A percentile compares a stretch with the other conserved stretches of the same genome.
phyloP scores from a whole-genome alignment of 139 green algal genomes.

The Pleodorina starrii region DNA sequence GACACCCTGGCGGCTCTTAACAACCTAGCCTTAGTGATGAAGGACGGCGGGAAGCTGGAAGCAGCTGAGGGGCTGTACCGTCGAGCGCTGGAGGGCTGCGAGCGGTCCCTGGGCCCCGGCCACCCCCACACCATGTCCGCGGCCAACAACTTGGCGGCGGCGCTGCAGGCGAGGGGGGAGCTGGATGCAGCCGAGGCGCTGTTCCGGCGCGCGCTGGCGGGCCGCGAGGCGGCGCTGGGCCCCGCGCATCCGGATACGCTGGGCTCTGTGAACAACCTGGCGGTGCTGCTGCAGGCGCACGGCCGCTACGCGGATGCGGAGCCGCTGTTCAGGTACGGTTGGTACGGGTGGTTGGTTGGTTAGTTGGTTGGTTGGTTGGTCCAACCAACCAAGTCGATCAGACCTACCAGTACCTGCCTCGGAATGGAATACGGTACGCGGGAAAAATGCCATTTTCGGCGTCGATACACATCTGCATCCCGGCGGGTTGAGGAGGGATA shows the following conservation, averaged over 20 bases:
- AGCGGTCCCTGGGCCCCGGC: neutral
- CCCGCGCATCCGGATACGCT: conserved; percentile 17
- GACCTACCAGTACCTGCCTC: neutral
- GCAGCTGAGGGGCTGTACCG: conserved; percentile 39
- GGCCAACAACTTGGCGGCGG: conserved; percentile 31
- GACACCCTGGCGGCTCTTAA: conserved; percentile 19
- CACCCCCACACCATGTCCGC: conserved; percentile 22
- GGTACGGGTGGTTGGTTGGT: neutral
- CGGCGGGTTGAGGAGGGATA: neutral
- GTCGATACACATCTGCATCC: neutral
- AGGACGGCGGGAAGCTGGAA: conserved; percentile 13
- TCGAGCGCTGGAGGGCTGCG: conserved; percentile 24
- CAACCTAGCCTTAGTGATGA: conserved; percentile 44
- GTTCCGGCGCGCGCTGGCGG: conserved; percentile 26
- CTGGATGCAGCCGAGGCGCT: conserved; percentile 32
- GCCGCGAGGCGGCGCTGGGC: conserved; percentile 17
- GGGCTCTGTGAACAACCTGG: conserved; percentile 39
- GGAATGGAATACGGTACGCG: neutral
- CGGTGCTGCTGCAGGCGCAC: conserved; percentile 37
- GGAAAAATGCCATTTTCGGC: neutral
- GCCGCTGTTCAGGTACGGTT: conserved; percentile 33
- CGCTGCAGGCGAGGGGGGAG: conserved; percentile 10
- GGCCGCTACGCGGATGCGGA: conserved; percentile 11
- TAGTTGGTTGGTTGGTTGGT: neutral
- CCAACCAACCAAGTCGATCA: neutral